phyloP scores from a whole-genome alignment of 2,329 filamentous ascomycete genomes.

The Allantophomopsis lycopodina region DNA sequence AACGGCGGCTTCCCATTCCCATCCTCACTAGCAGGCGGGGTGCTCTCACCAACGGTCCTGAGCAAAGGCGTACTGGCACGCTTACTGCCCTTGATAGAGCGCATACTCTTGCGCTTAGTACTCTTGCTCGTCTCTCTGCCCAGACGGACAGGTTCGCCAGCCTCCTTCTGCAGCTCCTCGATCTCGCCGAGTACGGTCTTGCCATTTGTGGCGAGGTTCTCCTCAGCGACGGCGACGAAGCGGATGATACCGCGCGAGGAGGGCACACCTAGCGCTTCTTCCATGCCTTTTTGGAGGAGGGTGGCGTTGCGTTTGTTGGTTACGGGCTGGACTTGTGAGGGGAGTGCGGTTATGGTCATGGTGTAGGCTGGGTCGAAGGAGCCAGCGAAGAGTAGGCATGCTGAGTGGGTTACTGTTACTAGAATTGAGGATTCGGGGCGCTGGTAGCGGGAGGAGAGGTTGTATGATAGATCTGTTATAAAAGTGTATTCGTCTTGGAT shows the following conservation, averaged over 20 bases:
- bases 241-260: slow-evolving; percentile 57
- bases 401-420: slow-evolving; percentile 62
- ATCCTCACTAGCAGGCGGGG: neutral
- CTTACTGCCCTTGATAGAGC: slow-evolving; percentile 6
- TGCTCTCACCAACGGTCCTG: too few species aligned
- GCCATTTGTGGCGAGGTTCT: slow-evolving; percentile 58
- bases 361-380: slow-evolving; percentile 70
- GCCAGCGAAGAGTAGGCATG: slow-evolving; percentile 61
- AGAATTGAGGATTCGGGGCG: slow-evolving; percentile 61
- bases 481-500: slow-evolving; percentile 65
- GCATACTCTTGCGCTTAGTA: slow-evolving; percentile 21
- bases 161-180: slow-evolving; percentile 28
- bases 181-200: slow-evolving; percentile 57
- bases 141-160: slow-evolving; percentile 6
- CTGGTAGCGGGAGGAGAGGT: slow-evolving; percentile 63
- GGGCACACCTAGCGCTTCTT: slow-evolving; percentile 53
- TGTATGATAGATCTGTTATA: slow-evolving; percentile 58
- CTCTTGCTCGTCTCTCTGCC: slow-evolving; percentile 10
- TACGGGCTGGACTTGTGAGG: slow-evolving; percentile 52
- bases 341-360: slow-evolving; percentile 58
- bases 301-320: slow-evolving; percentile 72
- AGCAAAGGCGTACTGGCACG: too few species aligned
- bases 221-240: slow-evolving; percentile 56
- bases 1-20: slow-evolving; percentile 7
- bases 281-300: slow-evolving; percentile 65